Conservation (phyloP, 768 basidiomycete species). For the Pisolithus orientalis region DNA sequence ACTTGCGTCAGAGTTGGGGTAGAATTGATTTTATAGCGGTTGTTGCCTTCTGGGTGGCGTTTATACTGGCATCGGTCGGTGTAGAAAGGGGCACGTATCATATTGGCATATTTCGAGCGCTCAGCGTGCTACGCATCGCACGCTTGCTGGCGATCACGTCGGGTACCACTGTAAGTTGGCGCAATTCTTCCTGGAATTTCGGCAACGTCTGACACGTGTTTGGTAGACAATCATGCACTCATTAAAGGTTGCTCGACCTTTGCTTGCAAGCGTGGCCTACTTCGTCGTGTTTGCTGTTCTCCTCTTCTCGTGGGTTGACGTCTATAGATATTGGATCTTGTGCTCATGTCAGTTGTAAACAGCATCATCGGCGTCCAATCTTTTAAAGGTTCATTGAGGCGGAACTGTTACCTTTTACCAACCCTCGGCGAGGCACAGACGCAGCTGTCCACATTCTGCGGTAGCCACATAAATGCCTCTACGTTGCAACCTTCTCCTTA, state of each 20-base stretch:
- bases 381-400: constrained; percentile 79
- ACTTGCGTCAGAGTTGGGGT: constrained; percentile 89
- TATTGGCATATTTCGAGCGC: constrained; percentile 81
- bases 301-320: constrained; percentile 66
- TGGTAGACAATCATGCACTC: constrained; percentile 81
- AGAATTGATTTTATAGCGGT: constrained; percentile 87
- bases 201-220: constrained; percentile 5
- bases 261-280: constrained; percentile 85
- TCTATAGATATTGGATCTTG: not conserved
- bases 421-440: constrained; percentile 47
- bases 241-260: constrained; percentile 81
- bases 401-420: constrained; percentile 53
- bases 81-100: constrained; percentile 63
- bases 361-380: constrained; percentile 90
- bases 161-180: constrained; percentile 74
- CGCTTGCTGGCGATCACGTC: constrained; percentile 81
- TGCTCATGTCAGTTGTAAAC: not conserved
- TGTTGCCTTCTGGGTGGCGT: constrained; percentile 80
- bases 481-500: constrained; percentile 44
- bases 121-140: constrained; percentile 80
- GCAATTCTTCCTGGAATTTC: not conserved
- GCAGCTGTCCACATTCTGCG: constrained; percentile 60
- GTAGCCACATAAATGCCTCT: constrained; percentile 66
- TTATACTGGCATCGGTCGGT: constrained; percentile 62
- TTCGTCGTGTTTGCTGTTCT: constrained; percentile 89